phyloP scores from a whole-genome alignment of 306 rosid genomes.

The Castanea crenata region DNA sequence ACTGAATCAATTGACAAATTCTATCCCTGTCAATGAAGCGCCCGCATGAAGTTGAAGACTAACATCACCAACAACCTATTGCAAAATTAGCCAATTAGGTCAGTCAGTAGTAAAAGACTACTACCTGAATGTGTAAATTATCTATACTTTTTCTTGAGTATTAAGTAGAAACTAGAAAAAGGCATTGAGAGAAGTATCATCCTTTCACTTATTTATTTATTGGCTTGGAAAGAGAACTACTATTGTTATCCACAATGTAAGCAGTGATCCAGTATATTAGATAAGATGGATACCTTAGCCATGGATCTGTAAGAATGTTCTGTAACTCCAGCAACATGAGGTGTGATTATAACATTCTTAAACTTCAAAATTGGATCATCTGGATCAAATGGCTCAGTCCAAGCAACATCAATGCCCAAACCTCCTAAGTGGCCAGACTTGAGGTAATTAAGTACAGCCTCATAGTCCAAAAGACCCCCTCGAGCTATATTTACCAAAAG shows the following conservation, averaged over 20 bases:
- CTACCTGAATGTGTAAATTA: not conserved
- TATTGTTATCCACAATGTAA: not conserved
- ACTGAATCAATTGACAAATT: constrained; percentile 58
- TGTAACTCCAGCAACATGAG: constrained; percentile 90
- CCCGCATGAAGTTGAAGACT: constrained; percentile 73
- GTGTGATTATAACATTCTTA: constrained; percentile 72
- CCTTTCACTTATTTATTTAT: not conserved
- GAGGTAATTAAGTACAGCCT: constrained; percentile 53
- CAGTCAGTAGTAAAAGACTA: not conserved
- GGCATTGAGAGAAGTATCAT: not conserved
- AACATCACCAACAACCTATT: constrained; percentile 75
- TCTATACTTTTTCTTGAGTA: not conserved
- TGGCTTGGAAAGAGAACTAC: not conserved
- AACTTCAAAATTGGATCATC: constrained; percentile 63
- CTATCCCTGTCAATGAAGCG: constrained; percentile 67
- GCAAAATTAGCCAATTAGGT: not conserved
- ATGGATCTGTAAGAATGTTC: constrained; percentile 73
- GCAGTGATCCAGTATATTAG: not conserved
- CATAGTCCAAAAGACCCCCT: constrained; percentile 68
- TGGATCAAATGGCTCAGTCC: constrained; percentile 89
- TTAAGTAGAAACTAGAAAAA: not conserved
- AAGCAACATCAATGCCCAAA: constrained; percentile 83
- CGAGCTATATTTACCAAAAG: constrained; percentile 78
- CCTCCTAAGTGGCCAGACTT: constrained; percentile 79
- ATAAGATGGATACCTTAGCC: constrained; percentile 63